Conservation (phyloP, 192 early-diverging fungal genomes). For the Anaeromyces robustus region DNA sequence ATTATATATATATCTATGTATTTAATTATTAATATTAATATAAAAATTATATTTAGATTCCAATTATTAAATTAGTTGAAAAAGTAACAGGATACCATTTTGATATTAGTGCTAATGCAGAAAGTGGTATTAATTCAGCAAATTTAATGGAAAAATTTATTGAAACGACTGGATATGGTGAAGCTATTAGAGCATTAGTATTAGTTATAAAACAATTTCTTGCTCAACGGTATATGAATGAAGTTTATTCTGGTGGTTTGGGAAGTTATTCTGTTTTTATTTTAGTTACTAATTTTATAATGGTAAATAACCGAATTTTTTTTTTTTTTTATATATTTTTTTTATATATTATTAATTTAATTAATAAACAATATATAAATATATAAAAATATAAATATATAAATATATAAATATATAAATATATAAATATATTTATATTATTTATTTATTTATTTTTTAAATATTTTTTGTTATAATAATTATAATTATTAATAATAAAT, state of each 20-base stretch:
- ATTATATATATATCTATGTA: no score
- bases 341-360: constrained; percentile 1
- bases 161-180: constrained; percentile 17
- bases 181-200: constrained; percentile 46
- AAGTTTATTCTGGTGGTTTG: constrained; percentile 76
- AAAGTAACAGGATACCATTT: constrained; percentile 49
- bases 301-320: no score
- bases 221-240: constrained; percentile 53
- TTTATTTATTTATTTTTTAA: background rate
- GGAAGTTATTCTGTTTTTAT: constrained; percentile 69
- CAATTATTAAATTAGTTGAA: constrained; percentile 81
- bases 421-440: background rate
- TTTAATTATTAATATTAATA: background rate
- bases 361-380: no score
- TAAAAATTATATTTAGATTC: constrained; percentile 35
- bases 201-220: constrained; percentile 79
- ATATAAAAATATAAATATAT: no score
- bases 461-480: background rate
- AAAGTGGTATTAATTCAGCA: constrained; percentile 43
- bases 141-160: constrained; percentile 34
- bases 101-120: constrained; percentile 76
- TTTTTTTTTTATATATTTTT: background rate
- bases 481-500: background rate
- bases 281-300: constrained; percentile 65
- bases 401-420: no score